Evolutionary conservation across 2,329 filamentous ascomycete genomes (phyloP), one percentile per base, ranked within the genome.

Genomic region (Aspergillus luchuensis): DNA sequence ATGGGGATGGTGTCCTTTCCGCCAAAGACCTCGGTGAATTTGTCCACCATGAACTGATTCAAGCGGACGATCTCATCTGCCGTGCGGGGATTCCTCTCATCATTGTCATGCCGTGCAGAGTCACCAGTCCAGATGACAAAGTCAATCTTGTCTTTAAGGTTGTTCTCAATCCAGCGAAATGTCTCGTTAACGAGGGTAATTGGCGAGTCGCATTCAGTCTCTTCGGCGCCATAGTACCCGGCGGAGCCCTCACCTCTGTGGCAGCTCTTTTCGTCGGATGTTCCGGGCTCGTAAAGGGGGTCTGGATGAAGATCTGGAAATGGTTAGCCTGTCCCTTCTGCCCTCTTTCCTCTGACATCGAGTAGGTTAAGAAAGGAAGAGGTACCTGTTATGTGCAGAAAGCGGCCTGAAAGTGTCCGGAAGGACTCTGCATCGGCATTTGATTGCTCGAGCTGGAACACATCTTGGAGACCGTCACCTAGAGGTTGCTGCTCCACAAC

Each of bases 71-170:
- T 89, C 73, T 97, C 88, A 45, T 84, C 81, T 43, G 87, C 83
- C 39, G 84, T 91, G 66, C 95, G 89, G 11, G 94, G 94, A 36
- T 91, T 82, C 51, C 85, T 78, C 74, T 94, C 90, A 73, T 97
- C 92, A 74, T 89, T 94, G 76, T 97, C 93, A 76, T 97, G 92
- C 65, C 92, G 86, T 19, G 91, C 91, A 33, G 90, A 94, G 76
- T 97, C 92, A 66, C 92, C 92, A 1, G 93, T 97, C 92, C 92
- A 97, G 52, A 97, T 81, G 53, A 97, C 88, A 73, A 97, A 97
- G 75, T 97, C 92, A 65, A 97, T 84, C 3, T 88, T 78, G 72
- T 93, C 89, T 72, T 85, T 89, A 60, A 97, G 72, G 69, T 96
- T 89, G 47, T 87, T 84, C 48, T 87, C 82, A 55, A 99, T 89